Base-by-base conservation (phyloP, 2,329 filamentous ascomycete genomes). In the Fusarium abutilonis region DNA sequence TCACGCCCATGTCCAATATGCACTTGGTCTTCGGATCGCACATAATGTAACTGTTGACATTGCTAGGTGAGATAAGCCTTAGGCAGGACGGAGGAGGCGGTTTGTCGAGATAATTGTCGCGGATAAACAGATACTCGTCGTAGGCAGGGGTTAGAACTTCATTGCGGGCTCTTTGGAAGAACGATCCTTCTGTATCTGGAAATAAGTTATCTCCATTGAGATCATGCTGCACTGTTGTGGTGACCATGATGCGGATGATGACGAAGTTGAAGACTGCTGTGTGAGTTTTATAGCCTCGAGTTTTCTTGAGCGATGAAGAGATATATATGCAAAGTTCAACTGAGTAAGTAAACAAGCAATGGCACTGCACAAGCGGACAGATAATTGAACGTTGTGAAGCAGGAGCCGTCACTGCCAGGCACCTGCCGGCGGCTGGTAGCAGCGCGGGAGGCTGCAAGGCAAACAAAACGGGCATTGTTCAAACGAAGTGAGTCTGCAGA, bases 61-160 rank as follows among this genome's bases (percentile, higher is more conserved):
- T 56, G 9, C 42, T 46, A 9, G 57, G 32, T 14, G 51, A 45
- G 6, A 70, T 28, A 10, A 69, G 45, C n/a, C 64, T 35, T 13
- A 67, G 35, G 4, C 34, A 29, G 9, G 68, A 52, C 5, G 53
- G 39, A 11, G 39, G 19, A 6, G 52, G 51, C 6, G 44, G 10
- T 6, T 19, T 29, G 9, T 56, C 10, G 15, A 34, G 40, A 8
- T 60, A 38, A 19, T 54, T 21, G 9, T 32, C 23, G 10, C 63
- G 56, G 13, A 39, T 13, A 13, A 29, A 29, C 23, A 63, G 57
- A 26, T 70, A 70, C 1, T 44, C 41, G 1, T 63, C 31, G 11
- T 55, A 70, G 2, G 68, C 64, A 2, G 59, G 43, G 11, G 52
- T 43, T 5, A 70, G 53, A 0, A 62, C n/a, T 5, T 41, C 34